A percentile compares a stretch with the other conserved stretches of the same genome.
Conservation (phyloP, 768 basidiomycete species). For the Kwoniella mangroviensis region DNA sequence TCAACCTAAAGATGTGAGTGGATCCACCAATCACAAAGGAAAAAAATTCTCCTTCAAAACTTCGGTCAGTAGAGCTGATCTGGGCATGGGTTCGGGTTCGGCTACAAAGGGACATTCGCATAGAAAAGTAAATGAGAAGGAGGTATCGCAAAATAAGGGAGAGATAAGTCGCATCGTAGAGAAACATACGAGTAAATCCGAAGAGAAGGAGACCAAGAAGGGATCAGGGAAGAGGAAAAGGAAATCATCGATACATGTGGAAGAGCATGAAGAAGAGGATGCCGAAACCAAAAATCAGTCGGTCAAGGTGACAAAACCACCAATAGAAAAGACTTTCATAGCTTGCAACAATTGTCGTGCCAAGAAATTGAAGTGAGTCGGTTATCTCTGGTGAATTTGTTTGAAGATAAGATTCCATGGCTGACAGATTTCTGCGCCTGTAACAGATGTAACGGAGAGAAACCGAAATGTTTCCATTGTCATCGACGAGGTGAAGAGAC, state of each 20-base stretch:
- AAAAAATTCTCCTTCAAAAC: conserved; percentile 21
- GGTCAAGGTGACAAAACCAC: not conserved
- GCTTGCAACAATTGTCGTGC: conserved; percentile 49
- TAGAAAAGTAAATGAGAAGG: not conserved
- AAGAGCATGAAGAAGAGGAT: not conserved
- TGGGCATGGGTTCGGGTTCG: not conserved
- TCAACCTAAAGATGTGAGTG: conserved; percentile 1
- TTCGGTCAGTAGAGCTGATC: conserved; percentile 5
- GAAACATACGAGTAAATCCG: not conserved
- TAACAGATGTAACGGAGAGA: conserved; percentile 55
- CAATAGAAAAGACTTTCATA: conserved; percentile 33
- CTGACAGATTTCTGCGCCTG: not conserved
- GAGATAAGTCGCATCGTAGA: not conserved
- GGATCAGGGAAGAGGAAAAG: not conserved
- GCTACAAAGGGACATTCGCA: not conserved
- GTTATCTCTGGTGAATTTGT: not conserved
- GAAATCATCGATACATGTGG: not conserved
- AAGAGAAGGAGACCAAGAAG: not conserved
- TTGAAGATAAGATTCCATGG: not conserved
- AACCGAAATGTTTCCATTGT: conserved; percentile 56
- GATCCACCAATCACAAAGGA: not conserved
- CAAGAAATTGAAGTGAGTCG: conserved; percentile 46
- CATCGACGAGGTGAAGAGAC: conserved; percentile 36
- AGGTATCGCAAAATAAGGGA: not conserved
- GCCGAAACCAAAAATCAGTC: not conserved